Evolutionary conservation across 768 basidiomycete species (phyloP), one percentile per base, ranked within the genome.

Genomic region (Nevesoporus exiguus): DNA sequence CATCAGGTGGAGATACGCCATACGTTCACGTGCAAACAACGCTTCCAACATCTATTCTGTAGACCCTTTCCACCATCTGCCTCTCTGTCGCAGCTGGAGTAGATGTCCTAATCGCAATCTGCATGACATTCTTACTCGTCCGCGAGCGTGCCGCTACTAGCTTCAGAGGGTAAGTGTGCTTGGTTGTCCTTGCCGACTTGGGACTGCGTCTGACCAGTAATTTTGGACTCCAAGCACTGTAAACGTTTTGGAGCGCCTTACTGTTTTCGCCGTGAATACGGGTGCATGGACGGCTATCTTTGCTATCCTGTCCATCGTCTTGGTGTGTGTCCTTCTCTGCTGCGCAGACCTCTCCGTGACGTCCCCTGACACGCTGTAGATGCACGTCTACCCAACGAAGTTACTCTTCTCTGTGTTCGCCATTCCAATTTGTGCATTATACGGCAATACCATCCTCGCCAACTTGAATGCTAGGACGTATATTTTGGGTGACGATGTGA

Each of bases 221-320:
- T 19, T 17, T n/a, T 21, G 22, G 6, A 22, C 6, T 6, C 3
- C 52, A 52, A 64, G 62, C 0, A 45, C 54, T 5, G n/a, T 17
- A 22, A 33, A 51, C 30, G 22, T 46, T 8, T 34, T 64, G 15
- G 50, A 52, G 37, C 52, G 54, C 10, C 40, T 65, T 19, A 34
- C 40, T 3, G 17, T 62, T 10, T 62, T 65, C n/a, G 37, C 57
- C 0, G 55, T 65, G 22, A 62, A 63, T 7, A 56, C 44, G 0
- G 73, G 80, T 0, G 74, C 82, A 17, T 78, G 77, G 14, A 74
- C 81, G 17, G 82, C 84, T 53, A 76, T 77, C 0, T 68, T 63
- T 5, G 70, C 75, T 3, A 7, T 53, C 15, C 11, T 57, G 22
- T 2, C 33, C 3, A 0, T 31, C 10, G 44, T 57, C 22, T 19